phyloP scores from a whole-genome alignment of 495 filamentous ascomycete genomes.

The Penicillium paxilli region DNA sequence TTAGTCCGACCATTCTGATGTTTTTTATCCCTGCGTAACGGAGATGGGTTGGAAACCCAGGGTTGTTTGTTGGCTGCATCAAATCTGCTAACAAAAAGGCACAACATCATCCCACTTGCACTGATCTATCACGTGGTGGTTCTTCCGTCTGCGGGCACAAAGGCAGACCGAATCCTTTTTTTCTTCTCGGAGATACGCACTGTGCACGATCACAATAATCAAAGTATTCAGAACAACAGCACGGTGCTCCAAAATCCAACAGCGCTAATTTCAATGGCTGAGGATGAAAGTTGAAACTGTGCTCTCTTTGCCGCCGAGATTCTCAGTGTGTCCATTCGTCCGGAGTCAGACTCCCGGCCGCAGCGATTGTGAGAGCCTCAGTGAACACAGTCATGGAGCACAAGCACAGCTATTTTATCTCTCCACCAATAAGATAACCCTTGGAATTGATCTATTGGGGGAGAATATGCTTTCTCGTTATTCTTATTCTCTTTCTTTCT shows the following conservation, averaged over 20 bases:
- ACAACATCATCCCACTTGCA: background rate
- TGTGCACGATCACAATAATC: background rate
- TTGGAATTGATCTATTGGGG: background rate
- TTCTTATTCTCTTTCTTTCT: no score
- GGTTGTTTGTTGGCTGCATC: background rate
- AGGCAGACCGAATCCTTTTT: background rate
- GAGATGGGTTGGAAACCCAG: background rate
- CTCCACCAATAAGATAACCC: background rate
- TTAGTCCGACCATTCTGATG: background rate
- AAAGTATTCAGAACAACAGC: no score
- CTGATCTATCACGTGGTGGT: slow-evolving; percentile 16
- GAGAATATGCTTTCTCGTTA: background rate
- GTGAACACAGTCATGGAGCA: background rate
- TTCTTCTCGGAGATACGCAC: background rate
- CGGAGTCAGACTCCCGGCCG: slow-evolving; percentile 19
- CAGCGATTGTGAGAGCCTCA: slow-evolving; percentile 1
- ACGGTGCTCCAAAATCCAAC: slow-evolving; percentile 26
- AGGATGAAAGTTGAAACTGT: slow-evolving; percentile 13
- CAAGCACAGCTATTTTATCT: background rate
- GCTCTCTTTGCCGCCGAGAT: slow-evolving; percentile 35
- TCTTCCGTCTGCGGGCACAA: slow-evolving; percentile 4
- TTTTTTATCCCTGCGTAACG: background rate
- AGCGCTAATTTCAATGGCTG: slow-evolving; percentile 25
- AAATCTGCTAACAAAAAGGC: background rate
- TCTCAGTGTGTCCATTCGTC: slow-evolving; percentile 19